These are phyloP conservation scores for Hyaloscypha bicolor DNA, from an alignment of 495 filamentous ascomycete genomes.

Conservation along the genomic window DNA sequence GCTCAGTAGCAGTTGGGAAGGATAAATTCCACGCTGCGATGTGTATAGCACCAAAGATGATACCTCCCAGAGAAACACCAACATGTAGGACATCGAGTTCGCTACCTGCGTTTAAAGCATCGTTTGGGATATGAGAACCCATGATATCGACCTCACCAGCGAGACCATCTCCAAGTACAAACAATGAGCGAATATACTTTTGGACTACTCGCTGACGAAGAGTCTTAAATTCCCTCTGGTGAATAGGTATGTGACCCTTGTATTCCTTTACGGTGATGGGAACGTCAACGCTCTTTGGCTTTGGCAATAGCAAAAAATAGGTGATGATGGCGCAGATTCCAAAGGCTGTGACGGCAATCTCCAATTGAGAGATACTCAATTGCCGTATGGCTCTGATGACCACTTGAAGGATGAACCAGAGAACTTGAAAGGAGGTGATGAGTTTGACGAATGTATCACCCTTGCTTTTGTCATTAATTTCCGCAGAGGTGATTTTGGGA, in stretches of 20 bases:
- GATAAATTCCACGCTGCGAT: constrained; percentile 42
- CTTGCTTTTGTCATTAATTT: constrained; percentile 42
- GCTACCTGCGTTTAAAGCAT: background rate
- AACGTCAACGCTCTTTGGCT: constrained; percentile 35
- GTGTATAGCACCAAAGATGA: constrained; percentile 39
- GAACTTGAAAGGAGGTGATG: constrained; percentile 34
- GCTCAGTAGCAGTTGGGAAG: constrained; percentile 39
- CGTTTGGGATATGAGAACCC: constrained; percentile 6
- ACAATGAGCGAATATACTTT: background rate
- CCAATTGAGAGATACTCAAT: constrained; percentile 36
- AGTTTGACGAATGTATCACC: constrained; percentile 36
- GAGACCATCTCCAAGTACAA: background rate
- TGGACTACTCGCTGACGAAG: background rate
- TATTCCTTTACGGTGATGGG: constrained; percentile 19
- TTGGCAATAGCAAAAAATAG: constrained; percentile 31
- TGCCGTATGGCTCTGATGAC: constrained; percentile 27
- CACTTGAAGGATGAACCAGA: constrained; percentile 34
- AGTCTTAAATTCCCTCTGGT: background rate
- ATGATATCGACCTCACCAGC: background rate
- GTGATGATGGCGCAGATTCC: constrained; percentile 32
- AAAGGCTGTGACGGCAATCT: constrained; percentile 36
- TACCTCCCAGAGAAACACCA: constrained; percentile 1
- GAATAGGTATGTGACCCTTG: background rate
- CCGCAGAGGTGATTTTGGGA: constrained; percentile 18
- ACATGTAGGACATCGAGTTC: background rate